Evolutionary conservation across 1,284 basidiomycete genomes (phyloP).

Genomic region (Grifola frondosa): DNA sequence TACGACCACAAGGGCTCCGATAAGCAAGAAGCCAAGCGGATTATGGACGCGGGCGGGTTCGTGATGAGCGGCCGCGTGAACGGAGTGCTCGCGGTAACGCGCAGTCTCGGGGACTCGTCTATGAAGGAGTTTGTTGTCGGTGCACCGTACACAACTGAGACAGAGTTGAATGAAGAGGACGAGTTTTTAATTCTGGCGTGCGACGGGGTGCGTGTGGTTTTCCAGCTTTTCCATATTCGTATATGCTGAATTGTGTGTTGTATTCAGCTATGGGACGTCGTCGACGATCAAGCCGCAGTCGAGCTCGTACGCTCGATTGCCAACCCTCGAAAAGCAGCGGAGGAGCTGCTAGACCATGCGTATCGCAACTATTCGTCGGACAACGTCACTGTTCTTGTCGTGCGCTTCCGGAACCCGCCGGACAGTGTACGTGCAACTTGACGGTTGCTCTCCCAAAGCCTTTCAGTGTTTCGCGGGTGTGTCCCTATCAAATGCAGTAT

Average conservation of each 20-base stretch:
- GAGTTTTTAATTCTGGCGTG: slow-evolving; percentile 96
- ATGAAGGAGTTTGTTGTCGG: slow-evolving; percentile 99
- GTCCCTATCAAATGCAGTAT: too few relatives aligned
- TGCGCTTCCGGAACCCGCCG: slow-evolving; percentile 62
- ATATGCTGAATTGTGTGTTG: background rate
- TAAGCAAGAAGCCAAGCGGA: slow-evolving; percentile 95
- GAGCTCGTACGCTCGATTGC: slow-evolving; percentile 75
- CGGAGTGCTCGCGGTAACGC: slow-evolving; percentile 94
- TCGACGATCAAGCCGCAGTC: slow-evolving; percentile 89
- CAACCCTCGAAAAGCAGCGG: slow-evolving; percentile 85
- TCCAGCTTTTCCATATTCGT: slow-evolving; percentile 4
- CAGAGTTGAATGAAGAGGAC: slow-evolving; percentile 86
- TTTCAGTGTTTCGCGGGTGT: too few relatives aligned
- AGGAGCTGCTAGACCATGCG: slow-evolving; percentile 82
- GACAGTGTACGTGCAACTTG: slow-evolving; percentile 16
- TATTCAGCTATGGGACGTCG: slow-evolving; percentile 92
- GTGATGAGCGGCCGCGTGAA: slow-evolving; percentile 99
- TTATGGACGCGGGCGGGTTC: slow-evolving; percentile 97
- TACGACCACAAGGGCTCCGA: slow-evolving; percentile 99
- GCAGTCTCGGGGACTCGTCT: slow-evolving; percentile 93
- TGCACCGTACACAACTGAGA: slow-evolving; percentile 97
- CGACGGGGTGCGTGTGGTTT: slow-evolving; percentile 88
- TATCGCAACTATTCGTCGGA: slow-evolving; percentile 87
- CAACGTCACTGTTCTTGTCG: slow-evolving; percentile 82
- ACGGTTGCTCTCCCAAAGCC: slow-evolving; percentile 15